phyloP scores from a whole-genome alignment of 2,329 filamentous ascomycete genomes.

The Paecilomyces niveus region DNA sequence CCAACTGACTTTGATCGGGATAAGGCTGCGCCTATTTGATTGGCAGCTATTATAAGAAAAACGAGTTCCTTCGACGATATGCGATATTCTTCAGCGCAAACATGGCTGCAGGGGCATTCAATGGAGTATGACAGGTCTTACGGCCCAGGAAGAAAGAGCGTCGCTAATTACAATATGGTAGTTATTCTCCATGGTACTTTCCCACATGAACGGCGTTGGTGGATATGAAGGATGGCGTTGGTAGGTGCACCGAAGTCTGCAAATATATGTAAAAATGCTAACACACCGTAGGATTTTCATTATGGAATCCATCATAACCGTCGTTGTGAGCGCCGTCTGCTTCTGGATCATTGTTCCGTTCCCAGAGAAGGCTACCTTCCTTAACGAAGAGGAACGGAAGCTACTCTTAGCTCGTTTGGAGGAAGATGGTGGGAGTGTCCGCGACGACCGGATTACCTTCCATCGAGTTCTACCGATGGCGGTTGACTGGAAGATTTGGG shows the following conservation, averaged over 20 bases:
- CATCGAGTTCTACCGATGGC: constrained; percentile 7
- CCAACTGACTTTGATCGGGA: not conserved
- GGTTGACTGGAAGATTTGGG: constrained; percentile 18
- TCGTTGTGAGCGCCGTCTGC: constrained; percentile 7
- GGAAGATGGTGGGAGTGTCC: constrained; percentile 9
- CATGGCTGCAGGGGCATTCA: constrained; percentile 35
- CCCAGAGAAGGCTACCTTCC: constrained; percentile 9
- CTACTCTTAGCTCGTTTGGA: constrained; percentile 8
- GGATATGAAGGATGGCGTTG: constrained; percentile 25
- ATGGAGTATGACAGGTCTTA: constrained; percentile 21
- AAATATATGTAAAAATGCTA: constrained; percentile 2
- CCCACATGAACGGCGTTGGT: constrained; percentile 21
- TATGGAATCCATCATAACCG: constrained; percentile 21
- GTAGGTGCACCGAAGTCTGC: constrained; percentile 5
- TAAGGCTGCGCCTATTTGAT: constrained; percentile 26
- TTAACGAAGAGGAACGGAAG: constrained; percentile 7
- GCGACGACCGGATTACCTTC: constrained; percentile 7
- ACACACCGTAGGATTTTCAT: constrained; percentile 18
- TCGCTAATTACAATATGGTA: constrained; percentile 2
- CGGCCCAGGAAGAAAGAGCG: not conserved
- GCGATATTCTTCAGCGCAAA: constrained; percentile 35
- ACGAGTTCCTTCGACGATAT: constrained; percentile 36
- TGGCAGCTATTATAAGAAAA: constrained; percentile 35
- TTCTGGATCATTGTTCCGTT: constrained; percentile 11
- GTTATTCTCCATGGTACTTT: constrained; percentile 32